Base-by-base conservation (phyloP, 306 rosid genomes). In the Leucaena leucocephala region DNA sequence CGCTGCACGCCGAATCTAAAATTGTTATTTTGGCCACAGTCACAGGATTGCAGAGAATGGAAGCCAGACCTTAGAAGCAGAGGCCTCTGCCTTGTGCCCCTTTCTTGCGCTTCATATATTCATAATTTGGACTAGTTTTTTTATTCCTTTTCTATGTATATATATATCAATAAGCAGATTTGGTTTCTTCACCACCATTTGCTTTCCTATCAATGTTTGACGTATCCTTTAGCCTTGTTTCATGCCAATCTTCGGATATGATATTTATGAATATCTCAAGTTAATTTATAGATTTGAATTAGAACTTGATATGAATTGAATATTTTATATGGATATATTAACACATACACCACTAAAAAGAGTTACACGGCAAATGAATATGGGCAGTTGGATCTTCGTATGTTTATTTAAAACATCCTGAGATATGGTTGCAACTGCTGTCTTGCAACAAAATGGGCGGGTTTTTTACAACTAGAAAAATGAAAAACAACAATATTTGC, bases 11-110 rank as follows among this genome's bases (percentile, higher is more conserved):
- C 27, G 27, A 27, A 65, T 6, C 39, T 44, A 21, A 68, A 40
- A 19, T 21, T 62, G 27, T 27, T 14, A 22, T 4, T 43, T 76
- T 78, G 74, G 38, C 58, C 72, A 78, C 72, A 57, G 59, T 63
- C 78, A 34, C 88, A 85, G 88, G 82, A 75, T 71, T 76, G 71
- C 43, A 77, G 64, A 77, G 80, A 57, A 76, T 6, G 42, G 17
- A 79, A 68, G 83, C 54, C 65, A 71, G 88, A 86, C 45, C 91
- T 90, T 36, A 79, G 78, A 81, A 90, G 91, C 78, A 81, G 88
- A 79, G 91, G 91, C 75, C 76, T 90, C 40, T 86, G 94, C 81
- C 90, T 90, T 49, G 86, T 88, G 46, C 94, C 94, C 27, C 63
- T 72, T 75, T 88, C 91, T 59, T 86, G 76, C 61, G 89, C 87